phyloP scores from a whole-genome alignment of 1,139 yeast species.

The Magnusiomyces tetraspermus region DNA sequence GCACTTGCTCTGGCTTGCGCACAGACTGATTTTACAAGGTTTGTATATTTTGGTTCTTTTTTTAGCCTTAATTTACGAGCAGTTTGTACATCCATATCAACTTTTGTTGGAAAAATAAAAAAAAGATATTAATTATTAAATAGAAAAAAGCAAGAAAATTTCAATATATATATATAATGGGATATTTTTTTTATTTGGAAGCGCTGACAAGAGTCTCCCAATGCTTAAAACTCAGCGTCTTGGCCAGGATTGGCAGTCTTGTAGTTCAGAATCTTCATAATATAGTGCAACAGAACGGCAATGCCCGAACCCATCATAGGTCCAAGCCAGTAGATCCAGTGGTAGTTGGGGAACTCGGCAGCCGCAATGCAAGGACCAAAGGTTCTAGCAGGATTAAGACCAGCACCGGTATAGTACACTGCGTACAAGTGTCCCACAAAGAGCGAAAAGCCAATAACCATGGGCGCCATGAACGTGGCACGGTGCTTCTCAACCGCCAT shows the following conservation, averaged over 20 bases:
- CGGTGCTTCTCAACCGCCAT: constrained; percentile 77
- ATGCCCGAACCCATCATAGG: constrained; percentile 62
- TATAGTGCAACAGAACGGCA: constrained; percentile 60
- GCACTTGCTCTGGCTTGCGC: too few relatives aligned
- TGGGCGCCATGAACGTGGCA: constrained; percentile 73
- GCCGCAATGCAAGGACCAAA: constrained; percentile 78
- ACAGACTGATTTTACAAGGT: too few relatives aligned
- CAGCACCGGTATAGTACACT: constrained; percentile 85
- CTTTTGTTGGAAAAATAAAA: too few relatives aligned
- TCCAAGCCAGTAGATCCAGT: constrained; percentile 92
- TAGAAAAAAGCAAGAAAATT: too few relatives aligned
- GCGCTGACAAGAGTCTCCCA: too few relatives aligned
- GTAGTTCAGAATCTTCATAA: constrained; percentile 57
- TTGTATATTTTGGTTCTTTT: too few relatives aligned
- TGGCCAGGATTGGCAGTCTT: constrained; percentile 67
- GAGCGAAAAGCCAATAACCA: constrained; percentile 72
- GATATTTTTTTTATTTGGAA: too few relatives aligned
- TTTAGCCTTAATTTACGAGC: too few relatives aligned
- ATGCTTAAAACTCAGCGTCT: constrained; percentile 37
- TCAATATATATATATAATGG: too few relatives aligned
- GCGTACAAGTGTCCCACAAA: constrained; percentile 76
- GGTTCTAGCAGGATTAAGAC: constrained; percentile 84
- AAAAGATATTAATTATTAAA: too few relatives aligned
- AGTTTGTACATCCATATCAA: too few relatives aligned
- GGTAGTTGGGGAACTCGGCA: constrained; percentile 64